Evolutionary conservation across 345 rosid species (phyloP), one percentile per base, ranked within the genome.

Genomic region (Salix purpurea): DNA sequence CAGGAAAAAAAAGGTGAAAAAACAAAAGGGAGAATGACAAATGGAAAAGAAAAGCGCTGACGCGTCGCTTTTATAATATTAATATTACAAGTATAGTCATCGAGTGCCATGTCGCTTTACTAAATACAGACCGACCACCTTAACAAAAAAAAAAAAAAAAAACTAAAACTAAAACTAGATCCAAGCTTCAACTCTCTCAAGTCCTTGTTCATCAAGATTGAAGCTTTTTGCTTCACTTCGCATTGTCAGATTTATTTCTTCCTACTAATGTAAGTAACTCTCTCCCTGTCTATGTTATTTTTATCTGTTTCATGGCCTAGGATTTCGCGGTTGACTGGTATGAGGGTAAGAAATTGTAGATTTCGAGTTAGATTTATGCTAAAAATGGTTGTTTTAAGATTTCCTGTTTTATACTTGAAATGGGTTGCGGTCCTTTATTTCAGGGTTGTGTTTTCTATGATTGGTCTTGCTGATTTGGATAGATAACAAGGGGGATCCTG

Each of bases 21-120:
- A 19, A 23, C 14, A n/a, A 42, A 11, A 48, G 44, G 23, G 26
- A 77, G 74, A 71, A 76, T n/a, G 58, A 61, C 77, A 75, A 81
- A 73, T 18, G 83, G 46, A 64, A 79, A 79, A 76, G 48, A 70
- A 73, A 67, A 76, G 78, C 69, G 86, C 64, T 52, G 74, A 67
- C 19, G 54, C 44, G 80, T 83, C 52, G 81, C 79, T 73, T 80
- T 76, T 75, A 62, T 62, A 42, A 42, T 10, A 42, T 42, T 42
- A 42, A 42, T 42, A 42, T 42, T 42, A 42, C 46, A 11, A 42
- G 46, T 42, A 42, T 42, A 13, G 3, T 64, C 34, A 9, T 40
- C 67, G 39, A 76, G 83, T 74, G 83, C 18, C 12, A 74, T 32
- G 79, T 85, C 82, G 75, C 84, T 84, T 84, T 82, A 71, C 86